These are phyloP conservation scores for Carex parvula DNA, from an alignment of 176 grass and related monocot species.

Conservation along the genomic window DNA sequence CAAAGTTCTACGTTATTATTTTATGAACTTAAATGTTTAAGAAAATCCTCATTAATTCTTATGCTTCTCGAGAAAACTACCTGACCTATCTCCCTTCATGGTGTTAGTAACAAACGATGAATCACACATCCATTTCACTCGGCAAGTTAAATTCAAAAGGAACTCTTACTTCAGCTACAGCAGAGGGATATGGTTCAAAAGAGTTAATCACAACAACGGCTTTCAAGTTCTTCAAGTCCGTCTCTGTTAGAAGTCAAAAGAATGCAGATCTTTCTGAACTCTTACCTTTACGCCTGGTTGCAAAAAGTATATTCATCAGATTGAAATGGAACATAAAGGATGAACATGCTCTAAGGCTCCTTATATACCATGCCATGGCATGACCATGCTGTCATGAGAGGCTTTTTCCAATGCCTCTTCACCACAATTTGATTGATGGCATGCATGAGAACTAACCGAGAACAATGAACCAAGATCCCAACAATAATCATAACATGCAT, in stretches of 20 bases:
- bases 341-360: conserved; percentile 14
- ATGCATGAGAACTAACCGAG: conserved; percentile 1
- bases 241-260: conserved; percentile 22
- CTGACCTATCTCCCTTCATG: not conserved
- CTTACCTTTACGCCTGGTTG: conserved; percentile 14
- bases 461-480: conserved; percentile 15
- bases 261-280: not conserved
- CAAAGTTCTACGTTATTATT: not conserved
- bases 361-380: conserved; percentile 18
- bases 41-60: not conserved
- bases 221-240: conserved; percentile 12
- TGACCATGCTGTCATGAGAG: conserved; percentile 17
- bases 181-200: conserved; percentile 18
- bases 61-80: not conserved
- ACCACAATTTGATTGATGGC: not conserved
- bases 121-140: not conserved
- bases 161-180: conserved; percentile 17
- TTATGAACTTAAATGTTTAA: not conserved
- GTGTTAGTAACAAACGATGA: not conserved
- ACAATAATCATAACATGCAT: conserved; percentile 11
- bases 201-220: not conserved
- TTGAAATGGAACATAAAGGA: conserved; percentile 4
- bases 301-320: conserved; percentile 23
- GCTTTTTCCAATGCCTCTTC: conserved; percentile 10
- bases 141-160: not conserved